Conservation (phyloP, 345 rosid genomes). For the Eucalyptus shirleyi region DNA sequence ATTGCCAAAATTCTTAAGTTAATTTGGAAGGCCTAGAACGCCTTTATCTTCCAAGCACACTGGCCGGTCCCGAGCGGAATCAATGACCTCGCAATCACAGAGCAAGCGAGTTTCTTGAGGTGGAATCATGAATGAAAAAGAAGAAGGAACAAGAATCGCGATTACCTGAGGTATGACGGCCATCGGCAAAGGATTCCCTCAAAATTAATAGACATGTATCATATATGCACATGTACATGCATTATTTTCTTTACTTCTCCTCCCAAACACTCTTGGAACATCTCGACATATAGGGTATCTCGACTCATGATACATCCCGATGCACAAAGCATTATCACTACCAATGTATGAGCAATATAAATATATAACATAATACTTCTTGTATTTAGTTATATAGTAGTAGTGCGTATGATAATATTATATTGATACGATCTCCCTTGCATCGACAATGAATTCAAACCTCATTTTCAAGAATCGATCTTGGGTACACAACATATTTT, state of each 20-base stretch:
- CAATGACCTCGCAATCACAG: no score
- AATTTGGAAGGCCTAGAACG: no score
- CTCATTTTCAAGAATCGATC: background rate
- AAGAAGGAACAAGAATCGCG: no score
- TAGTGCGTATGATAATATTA: background rate
- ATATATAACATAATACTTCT: background rate
- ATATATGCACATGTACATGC: background rate
- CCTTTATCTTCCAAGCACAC: no score
- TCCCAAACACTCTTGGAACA: background rate
- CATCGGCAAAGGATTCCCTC: no score
- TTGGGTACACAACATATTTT: background rate
- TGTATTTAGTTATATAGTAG: background rate
- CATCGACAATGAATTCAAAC: background rate
- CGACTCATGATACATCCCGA: rapidly evolving
- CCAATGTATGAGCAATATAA: background rate
- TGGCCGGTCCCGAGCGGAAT: no score
- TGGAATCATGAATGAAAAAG: no score
- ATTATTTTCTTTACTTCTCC: background rate
- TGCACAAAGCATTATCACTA: background rate
- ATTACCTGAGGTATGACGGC: no score
- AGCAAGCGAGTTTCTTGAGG: no score
- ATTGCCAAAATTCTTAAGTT: no score
- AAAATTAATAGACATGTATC: no score
- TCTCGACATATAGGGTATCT: background rate
- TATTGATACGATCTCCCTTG: background rate